Base-by-base conservation (phyloP, 179 eudicot species). In the Silene vulgaris region DNA sequence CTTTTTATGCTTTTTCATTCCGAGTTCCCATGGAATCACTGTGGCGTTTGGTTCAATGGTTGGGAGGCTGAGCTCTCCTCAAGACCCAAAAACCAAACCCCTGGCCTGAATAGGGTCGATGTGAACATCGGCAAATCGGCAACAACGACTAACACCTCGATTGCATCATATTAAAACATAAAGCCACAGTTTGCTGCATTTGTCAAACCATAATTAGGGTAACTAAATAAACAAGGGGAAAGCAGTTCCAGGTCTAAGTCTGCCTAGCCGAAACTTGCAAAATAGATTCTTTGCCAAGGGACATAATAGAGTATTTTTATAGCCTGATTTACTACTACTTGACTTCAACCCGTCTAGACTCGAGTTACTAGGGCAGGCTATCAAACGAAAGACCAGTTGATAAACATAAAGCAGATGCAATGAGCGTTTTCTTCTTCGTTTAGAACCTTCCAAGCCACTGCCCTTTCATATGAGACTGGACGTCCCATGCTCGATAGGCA, bases 401-500 rank as follows among this genome's bases (percentile, higher is more conserved):
- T 75, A 77, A 93, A 93, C 93, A 87, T 90, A 74, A 93, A 93
- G 86, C 96, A 90, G 81, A 93, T 85, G 89, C 98, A 94, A 78
- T 92, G 98, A 48, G 92, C 90, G 45, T 70, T 83, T 30, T 92
- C 97, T 71, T 94, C 96, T 54, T 92, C 97, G 37, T 90, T 89
- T 87, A 92, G 71, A 63, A 94, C 97, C 83, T 94, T 94, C 98
- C 98, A 94, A 17, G 98, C 98, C 48, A 94, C 93, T 0, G 97
- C 98, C 76, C 91, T 83, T 82, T 92, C 98, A 21, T 90, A 94
- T 1, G 97, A 90, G 28, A 94, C 80, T 1, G 94, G 97, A 77
- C 98, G 82, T 3, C 98, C 96, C 98, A 94, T 94, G 88, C 98
- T 94, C 7, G 98, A 94, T 76, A 89, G 78, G 76, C 97, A 92